Evolutionary conservation across 345 rosid genomes (phyloP).

Genomic region (Trapa incisa): DNA sequence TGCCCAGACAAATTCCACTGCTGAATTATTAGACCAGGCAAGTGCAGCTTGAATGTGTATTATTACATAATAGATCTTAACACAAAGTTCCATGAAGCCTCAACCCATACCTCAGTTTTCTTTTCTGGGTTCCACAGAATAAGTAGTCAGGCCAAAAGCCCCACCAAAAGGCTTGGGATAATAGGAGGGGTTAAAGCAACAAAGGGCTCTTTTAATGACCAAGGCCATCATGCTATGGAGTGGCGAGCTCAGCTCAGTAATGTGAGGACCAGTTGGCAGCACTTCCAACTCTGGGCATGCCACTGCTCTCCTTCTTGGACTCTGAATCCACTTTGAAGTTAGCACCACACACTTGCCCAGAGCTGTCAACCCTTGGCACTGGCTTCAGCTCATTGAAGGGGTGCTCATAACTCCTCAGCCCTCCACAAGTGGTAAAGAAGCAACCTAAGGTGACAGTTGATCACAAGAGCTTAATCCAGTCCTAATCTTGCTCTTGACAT

Average conservation of each 20-base stretch:
- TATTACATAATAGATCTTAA: too few species aligned
- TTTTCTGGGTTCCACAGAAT: too few species aligned
- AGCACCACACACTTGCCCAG: slow-evolving; percentile 70
- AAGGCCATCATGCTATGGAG: not conserved
- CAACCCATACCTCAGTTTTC: too few species aligned
- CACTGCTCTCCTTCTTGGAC: slow-evolving; percentile 45
- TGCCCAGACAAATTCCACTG: too few species aligned
- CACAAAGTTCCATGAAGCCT: too few species aligned
- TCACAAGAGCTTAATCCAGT: not conserved
- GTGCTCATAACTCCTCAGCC: slow-evolving; percentile 88
- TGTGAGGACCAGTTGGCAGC: slow-evolving; percentile 77
- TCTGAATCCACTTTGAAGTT: slow-evolving; percentile 65
- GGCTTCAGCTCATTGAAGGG: slow-evolving; percentile 83
- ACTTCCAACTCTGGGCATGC: slow-evolving; percentile 90
- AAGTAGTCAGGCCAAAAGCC: too few species aligned
- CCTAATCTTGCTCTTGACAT: not conserved
- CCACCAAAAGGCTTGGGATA: too few species aligned
- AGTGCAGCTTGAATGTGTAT: too few species aligned
- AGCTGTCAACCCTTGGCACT: slow-evolving; percentile 86
- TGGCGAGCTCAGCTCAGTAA: slow-evolving; percentile 28
- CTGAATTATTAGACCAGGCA: too few species aligned
- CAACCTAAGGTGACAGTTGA: slow-evolving; percentile 40
- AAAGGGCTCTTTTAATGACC: too few species aligned
- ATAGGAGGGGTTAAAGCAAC: too few species aligned
- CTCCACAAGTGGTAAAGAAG: slow-evolving; percentile 87